phyloP scores from a whole-genome alignment of 345 rosid genomes.

The Ailanthus altissimus region DNA sequence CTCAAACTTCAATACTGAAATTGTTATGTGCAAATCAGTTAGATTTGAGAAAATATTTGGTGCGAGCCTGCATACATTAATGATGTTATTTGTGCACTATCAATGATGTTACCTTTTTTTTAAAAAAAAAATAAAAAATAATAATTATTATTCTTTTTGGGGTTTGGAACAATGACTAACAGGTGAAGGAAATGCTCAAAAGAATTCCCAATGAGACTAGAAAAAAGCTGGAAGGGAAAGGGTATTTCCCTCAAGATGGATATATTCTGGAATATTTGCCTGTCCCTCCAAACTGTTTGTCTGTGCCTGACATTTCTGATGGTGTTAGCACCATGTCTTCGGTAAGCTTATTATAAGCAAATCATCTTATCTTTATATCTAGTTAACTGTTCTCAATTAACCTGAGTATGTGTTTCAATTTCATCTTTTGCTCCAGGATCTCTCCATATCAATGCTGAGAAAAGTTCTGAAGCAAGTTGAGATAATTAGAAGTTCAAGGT shows the following conservation, averaged over 20 bases:
- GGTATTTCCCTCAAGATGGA: conserved; percentile 93
- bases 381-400: neutral
- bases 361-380: conserved; percentile 6
- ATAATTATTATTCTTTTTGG: conserved; percentile 9
- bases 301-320: conserved; percentile 88
- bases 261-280: conserved; percentile 72
- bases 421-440: conserved; percentile 60
- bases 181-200: conserved; percentile 83
- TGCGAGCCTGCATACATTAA: neutral
- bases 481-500: conserved; percentile 66
- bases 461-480: conserved; percentile 76
- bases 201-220: conserved; percentile 65
- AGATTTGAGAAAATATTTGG: conserved; percentile 11
- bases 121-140: too few relatives aligned
- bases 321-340: conserved; percentile 80
- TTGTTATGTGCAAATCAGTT: neutral
- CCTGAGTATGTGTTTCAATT: neutral
- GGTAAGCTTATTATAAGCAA: conserved; percentile 48
- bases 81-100: neutral
- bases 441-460: conserved; percentile 67
- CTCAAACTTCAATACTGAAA: neutral
- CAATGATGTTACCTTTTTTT: too few relatives aligned
- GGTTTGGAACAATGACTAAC: conserved; percentile 12
- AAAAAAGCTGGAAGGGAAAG: conserved; percentile 73
- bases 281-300: conserved; percentile 93